Percentiles rank a stretch among this genome's conserved stretches.
phyloP scores from a whole-genome alignment of 1,284 basidiomycete genomes.

The Ustilago sp. region DNA sequence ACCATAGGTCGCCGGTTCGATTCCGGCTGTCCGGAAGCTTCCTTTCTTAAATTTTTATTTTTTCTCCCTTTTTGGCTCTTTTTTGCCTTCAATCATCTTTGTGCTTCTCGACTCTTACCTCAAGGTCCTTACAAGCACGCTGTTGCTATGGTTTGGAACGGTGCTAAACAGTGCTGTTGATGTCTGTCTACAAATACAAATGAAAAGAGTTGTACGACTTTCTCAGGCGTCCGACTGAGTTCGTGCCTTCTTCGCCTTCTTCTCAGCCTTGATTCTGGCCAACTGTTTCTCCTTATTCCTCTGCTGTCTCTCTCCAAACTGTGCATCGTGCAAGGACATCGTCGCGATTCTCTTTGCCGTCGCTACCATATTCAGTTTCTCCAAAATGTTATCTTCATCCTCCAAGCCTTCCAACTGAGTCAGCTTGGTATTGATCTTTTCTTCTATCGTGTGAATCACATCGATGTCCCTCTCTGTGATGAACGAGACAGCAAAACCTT shows the following conservation, averaged over 20 bases:
- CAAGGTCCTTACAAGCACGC: background rate
- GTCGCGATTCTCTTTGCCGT: constrained; percentile 92
- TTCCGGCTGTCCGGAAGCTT: constrained; percentile 57
- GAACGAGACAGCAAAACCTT: constrained; percentile 90
- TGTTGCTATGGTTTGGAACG: background rate
- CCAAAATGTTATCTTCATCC: constrained; percentile 84
- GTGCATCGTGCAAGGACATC: constrained; percentile 86
- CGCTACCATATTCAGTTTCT: constrained; percentile 86
- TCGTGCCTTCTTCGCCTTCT: constrained; percentile 18
- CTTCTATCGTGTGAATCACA: constrained; percentile 84
- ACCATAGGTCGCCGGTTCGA: constrained; percentile 61
- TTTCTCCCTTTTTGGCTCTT: background rate
- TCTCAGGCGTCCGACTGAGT: background rate
- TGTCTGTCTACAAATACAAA: constrained; percentile 20
- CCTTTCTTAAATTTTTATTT: constrained; percentile 19
- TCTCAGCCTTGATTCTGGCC: constrained; percentile 39
- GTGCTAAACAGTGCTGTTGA: background rate
- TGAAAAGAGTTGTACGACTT: background rate
- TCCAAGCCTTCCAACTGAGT: constrained; percentile 53
- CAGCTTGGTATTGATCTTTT: constrained; percentile 78
- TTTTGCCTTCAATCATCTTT: background rate
- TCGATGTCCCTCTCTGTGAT: constrained; percentile 94
- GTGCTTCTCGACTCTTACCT: background rate
- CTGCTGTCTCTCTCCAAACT: constrained; percentile 89
- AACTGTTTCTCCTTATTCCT: constrained; percentile 77